Percentiles rank a stretch among this genome's conserved stretches.
Conservation (phyloP, 106 monocot species). For the Ottelia alismoides region DNA sequence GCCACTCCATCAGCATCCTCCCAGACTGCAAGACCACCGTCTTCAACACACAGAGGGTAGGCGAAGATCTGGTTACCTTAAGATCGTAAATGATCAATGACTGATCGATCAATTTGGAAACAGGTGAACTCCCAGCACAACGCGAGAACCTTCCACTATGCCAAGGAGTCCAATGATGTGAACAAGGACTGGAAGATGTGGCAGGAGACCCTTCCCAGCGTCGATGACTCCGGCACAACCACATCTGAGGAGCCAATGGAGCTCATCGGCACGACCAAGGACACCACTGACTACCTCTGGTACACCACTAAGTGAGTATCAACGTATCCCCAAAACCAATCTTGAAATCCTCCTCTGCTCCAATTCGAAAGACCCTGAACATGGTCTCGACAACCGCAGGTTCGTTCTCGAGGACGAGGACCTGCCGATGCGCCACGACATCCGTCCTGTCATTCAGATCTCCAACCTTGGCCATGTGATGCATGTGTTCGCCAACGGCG, state of each 20-base stretch:
- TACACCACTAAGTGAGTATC: no score
- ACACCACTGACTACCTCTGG: constrained; percentile 70
- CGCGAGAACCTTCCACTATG: constrained; percentile 30
- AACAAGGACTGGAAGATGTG: constrained; percentile 42
- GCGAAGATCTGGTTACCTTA: no score
- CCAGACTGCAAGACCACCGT: constrained; percentile 85
- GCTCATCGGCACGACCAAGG: constrained; percentile 40
- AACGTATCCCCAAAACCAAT: no score
- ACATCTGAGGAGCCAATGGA: constrained; percentile 19
- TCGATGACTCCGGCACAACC: constrained; percentile 6
- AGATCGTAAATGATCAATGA: no score
- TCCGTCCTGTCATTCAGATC: constrained; percentile 65
- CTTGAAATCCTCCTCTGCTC: no score
- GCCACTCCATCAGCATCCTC: constrained; percentile 72
- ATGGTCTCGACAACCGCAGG: no score
- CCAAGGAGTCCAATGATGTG: constrained; percentile 14
- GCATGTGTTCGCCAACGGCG: constrained; percentile 62
- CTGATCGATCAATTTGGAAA: no score
- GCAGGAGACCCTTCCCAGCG: constrained; percentile 35
- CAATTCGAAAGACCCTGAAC: no score
- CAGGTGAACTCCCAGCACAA: constrained; percentile 70
- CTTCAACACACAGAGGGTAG: constrained; percentile 75
- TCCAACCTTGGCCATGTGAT: constrained; percentile 49
- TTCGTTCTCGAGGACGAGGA: constrained; percentile 51
- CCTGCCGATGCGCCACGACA: constrained; percentile 56